Evolutionary conservation across 2,329 filamentous ascomycete species (phyloP), one percentile per base, ranked within the genome.

Genomic region (Fusarium secorum): DNA sequence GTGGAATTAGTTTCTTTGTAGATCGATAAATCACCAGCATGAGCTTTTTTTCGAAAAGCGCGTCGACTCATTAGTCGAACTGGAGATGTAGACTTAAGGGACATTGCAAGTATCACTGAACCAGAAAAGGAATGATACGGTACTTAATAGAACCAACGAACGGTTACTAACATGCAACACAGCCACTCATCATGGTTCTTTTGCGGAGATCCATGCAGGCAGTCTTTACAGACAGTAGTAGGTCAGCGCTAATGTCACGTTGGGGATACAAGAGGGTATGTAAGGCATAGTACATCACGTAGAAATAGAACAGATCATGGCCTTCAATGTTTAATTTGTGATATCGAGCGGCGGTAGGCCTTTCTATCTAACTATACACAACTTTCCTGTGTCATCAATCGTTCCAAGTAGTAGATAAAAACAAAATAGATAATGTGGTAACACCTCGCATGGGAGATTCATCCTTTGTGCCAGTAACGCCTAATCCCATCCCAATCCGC

Each of bases 341-440:
- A 61, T 75, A 61, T 75, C 64, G 66, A 76, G 69, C 53, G 74
- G 73, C 73, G 64, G 66, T 49, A 75, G 54, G 70, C 74, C 73
- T 73, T 59, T 76, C 74, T 76, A 75, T 76, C 71, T 76, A 76
- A 58, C 56, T 75, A 72, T 74, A 75, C 72, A 76, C 74, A 75
- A 68, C 58, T 66, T 76, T 70, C 68, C 69, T 67, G 64, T 64
- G 65, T 76, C 74, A 67, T 76, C 73, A 76, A 61, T 76, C 73
- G 71, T 75, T 64, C 63, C 70, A 61, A 73, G 58, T 59, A 38
- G 33, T 36, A 56, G 33, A 39, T 26, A 64, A 58, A 48, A 56
- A 54, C 62, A 60, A 68, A 73, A 64, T 56, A 73, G 58, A 74
- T 62, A 75, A 76, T 75, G 71, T 71, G 68, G 58, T 52, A 66